Conservation (phyloP, 139 green algal genomes). For the Chlorella sp. region DNA sequence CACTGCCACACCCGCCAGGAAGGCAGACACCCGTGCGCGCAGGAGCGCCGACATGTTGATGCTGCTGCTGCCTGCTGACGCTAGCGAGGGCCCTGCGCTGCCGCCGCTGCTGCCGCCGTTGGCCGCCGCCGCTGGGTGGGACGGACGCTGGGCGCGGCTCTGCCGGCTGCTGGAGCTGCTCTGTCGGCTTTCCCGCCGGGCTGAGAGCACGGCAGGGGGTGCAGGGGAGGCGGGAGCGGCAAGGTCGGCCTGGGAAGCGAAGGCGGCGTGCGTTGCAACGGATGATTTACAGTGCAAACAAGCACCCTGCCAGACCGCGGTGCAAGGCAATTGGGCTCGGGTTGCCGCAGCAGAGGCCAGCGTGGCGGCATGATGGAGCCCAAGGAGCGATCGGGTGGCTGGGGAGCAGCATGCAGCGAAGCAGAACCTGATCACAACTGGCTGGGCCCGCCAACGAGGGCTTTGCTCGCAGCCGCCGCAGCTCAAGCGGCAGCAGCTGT, state of each 20-base stretch:
- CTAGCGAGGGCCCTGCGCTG: neutral
- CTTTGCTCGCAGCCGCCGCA: neutral
- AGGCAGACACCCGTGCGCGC: conserved; percentile 45
- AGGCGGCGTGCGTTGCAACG: no score
- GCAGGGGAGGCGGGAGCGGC: neutral
- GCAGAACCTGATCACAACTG: neutral
- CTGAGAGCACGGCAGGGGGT: no score
- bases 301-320: no score
- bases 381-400: no score
- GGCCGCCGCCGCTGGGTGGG: neutral
- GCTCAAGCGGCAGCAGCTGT: neutral
- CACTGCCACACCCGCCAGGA: conserved; percentile 45
- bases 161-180: neutral
- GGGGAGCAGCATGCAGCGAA: neutral
- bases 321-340: no score
- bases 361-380: no score
- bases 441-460: no score
- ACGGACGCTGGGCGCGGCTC: neutral
- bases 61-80: no score
- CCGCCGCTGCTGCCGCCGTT: neutral
- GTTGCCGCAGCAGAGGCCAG: no score
- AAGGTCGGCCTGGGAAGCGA: no score
- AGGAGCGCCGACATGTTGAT: conserved; percentile 18
- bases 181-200: no score
- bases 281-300: no score